Conservation (phyloP, 805 yeast genomes). For the Peterozyma xylosa region DNA sequence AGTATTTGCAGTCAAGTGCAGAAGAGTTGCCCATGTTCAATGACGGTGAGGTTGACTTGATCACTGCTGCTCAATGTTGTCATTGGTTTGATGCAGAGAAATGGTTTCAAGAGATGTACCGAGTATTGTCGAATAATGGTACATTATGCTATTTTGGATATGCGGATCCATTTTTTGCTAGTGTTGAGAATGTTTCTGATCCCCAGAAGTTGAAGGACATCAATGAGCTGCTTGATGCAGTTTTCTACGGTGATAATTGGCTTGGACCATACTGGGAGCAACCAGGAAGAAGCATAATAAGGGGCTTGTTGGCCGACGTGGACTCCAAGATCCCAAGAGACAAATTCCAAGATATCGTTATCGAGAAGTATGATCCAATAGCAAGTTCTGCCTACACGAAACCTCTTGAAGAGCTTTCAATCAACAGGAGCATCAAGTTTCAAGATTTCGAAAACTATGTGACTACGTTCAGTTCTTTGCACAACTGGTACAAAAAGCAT, state of each 20-base stretch:
- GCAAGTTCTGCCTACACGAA: conserved; percentile 11
- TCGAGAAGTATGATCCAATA: conserved; percentile 17
- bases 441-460: conserved; percentile 43
- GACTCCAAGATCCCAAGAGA: conserved; percentile 30
- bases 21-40: conserved; percentile 21
- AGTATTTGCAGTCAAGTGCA: conserved; percentile 13
- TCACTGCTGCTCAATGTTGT: conserved; percentile 78
- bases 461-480: conserved; percentile 67
- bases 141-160: conserved; percentile 72
- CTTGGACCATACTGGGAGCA: conserved; percentile 80
- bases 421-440: conserved; percentile 26
- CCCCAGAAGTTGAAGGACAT: conserved; percentile 25
- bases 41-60: conserved; percentile 39
- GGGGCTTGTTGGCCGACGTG: conserved; percentile 34
- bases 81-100: conserved; percentile 58
- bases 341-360: conserved; percentile 27
- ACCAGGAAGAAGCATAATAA: conserved; percentile 62
- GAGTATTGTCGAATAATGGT: conserved; percentile 32
- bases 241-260: conserved; percentile 32
- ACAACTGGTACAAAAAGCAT: conserved; percentile 39
- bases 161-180: conserved; percentile 54
- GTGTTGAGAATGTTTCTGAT: conserved; percentile 24
- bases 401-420: conserved; percentile 12
- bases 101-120: conserved; percentile 22
- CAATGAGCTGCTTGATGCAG: conserved; percentile 38